These are phyloP conservation scores for Clarkia xantiana DNA, from an alignment of 345 rosid genomes.

Conservation along the genomic window DNA sequence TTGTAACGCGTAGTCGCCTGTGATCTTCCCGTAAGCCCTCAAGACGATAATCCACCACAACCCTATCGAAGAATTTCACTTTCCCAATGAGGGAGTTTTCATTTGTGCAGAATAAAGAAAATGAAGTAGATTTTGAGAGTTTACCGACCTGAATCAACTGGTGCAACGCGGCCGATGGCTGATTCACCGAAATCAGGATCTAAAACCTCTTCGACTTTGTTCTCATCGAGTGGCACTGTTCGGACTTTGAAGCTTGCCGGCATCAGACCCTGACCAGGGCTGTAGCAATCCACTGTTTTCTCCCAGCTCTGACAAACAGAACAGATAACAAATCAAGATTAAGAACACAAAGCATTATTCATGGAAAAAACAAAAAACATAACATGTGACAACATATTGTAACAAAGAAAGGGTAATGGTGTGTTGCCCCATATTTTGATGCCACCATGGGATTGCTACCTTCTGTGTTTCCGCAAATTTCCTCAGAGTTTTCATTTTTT, in stretches of 20 bases:
- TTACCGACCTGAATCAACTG: slow-evolving; percentile 74
- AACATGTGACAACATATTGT: no score
- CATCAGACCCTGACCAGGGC: slow-evolving; percentile 91
- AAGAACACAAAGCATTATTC: background rate
- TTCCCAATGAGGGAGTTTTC: no score
- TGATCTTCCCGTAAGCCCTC: slow-evolving; percentile 75
- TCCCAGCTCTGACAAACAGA: slow-evolving; percentile 62
- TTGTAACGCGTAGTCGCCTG: slow-evolving; percentile 68
- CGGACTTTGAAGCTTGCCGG: slow-evolving; percentile 89
- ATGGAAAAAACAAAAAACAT: background rate
- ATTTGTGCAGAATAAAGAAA: background rate
- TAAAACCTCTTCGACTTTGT: slow-evolving; percentile 56
- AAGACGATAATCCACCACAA: slow-evolving; percentile 87
- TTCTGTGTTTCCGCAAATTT: no score
- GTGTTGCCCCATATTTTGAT: no score
- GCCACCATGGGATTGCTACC: no score
- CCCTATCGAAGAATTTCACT: slow-evolving; percentile 23
- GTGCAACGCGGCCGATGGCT: slow-evolving; percentile 91
- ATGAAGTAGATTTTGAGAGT: background rate
- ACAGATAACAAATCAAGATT: background rate
- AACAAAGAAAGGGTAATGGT: no score
- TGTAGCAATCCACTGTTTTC: slow-evolving; percentile 85
- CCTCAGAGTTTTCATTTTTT: no score
- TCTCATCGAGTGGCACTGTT: slow-evolving; percentile 48
- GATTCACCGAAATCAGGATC: slow-evolving; percentile 96